Evolutionary conservation across 2,329 filamentous ascomycete species (phyloP).

Genomic region (Aureobasidium sp.): DNA sequence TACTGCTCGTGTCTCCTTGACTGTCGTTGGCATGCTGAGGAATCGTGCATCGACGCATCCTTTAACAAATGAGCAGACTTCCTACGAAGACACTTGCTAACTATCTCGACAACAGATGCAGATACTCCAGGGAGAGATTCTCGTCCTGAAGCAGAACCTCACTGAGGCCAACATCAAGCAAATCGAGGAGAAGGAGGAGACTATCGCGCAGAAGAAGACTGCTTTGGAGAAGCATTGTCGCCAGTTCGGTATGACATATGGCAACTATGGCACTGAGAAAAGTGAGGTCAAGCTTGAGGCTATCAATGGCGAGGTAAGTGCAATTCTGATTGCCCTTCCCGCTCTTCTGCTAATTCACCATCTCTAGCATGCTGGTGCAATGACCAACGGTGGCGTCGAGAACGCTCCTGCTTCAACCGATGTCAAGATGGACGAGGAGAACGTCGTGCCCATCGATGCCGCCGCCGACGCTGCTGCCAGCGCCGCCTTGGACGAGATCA

Average conservation of each 20-base stretch:
- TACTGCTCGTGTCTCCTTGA: not conserved
- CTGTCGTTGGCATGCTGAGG: not conserved
- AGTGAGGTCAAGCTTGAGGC: not conserved
- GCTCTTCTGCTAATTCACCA: not conserved
- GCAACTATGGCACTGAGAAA: not conserved
- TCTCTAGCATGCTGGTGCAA: not conserved
- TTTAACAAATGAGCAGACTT: not conserved
- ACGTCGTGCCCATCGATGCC: not conserved
- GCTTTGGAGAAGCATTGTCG: slow-evolving; percentile 5
- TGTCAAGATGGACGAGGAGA: not conserved
- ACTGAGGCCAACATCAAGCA: not conserved
- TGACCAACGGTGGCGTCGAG: not conserved
- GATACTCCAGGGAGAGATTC: not conserved
- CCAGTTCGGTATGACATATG: not conserved
- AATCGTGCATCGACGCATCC: not conserved
- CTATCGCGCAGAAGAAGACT: not conserved
- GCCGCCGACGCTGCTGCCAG: not conserved
- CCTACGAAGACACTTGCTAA: not conserved
- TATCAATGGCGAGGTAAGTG: not conserved
- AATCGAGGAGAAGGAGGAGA: not conserved
- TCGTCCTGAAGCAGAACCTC: not conserved
- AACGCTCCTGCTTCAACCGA: not conserved
- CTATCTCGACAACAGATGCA: not conserved
- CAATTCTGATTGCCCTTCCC: not conserved
- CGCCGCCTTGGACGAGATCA: not conserved